Evolutionary conservation across 1,284 basidiomycete genomes (phyloP), one percentile per base, ranked within the genome.

Genomic region (Austroboletus olivaceoglutinosus): DNA sequence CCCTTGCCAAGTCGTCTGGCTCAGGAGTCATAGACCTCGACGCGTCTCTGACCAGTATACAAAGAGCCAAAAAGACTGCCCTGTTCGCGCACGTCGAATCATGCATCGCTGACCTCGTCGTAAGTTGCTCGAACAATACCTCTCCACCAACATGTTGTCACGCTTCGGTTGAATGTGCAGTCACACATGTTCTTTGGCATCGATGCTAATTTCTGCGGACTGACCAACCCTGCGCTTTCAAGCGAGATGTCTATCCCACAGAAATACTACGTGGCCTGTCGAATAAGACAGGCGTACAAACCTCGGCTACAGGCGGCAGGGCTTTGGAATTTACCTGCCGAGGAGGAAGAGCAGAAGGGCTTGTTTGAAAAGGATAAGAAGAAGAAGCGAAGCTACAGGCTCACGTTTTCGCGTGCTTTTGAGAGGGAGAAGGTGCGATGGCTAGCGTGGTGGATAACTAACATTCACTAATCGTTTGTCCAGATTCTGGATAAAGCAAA

Each of bases 71-170:
- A 59, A 70, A 69, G 41, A 72, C 71, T 0, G 86, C 87, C 5
- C 83, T 86, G 76, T 71, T 73, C 43, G 74, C 83, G 4, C 84
- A 89, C 62, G 71, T 83, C 19, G 80, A 87, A 57, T 70, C 82
- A n/a, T 72, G 81, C 47, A 66, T 90, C 43, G 86, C 86, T 23
- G 82, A 89, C 62, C 62, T 89, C 4, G 74, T 88, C 48, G 86
- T 90, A 63, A 59, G 85, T 74, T 31, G 15, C 11, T 13, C 34
- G 3, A 36, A 18, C 44, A 27, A 33, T 41, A 22, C 46, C 22
- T n/a, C 39, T 36, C 34, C 34, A 19, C 29, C 31, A 16, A 18
- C 27, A 27, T 48, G 39, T 44, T 47, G 37, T 42, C 43, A 50
- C 43, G 23, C 45, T 50, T 48, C 21, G 18, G 16, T 57, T 45